A percentile compares a stretch with the other conserved stretches of the same genome.
Conservation (phyloP, 2,329 filamentous ascomycete species). For the Colletotrichum agaves region DNA sequence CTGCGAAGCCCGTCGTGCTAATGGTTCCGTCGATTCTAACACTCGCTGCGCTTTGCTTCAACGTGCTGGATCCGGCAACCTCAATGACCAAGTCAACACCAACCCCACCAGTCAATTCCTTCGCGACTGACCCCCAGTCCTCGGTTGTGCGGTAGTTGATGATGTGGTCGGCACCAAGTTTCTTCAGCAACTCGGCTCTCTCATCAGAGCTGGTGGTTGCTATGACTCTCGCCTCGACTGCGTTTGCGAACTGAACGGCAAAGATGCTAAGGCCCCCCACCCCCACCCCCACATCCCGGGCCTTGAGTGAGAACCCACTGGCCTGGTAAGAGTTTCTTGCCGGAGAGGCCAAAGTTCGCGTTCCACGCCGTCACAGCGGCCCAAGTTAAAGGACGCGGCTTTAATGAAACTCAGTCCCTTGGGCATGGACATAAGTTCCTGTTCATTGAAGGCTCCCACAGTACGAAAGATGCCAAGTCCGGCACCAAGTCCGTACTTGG, state of each 20-base stretch:
- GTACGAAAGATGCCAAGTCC: constrained; percentile 45
- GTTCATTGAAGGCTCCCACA: constrained; percentile 48
- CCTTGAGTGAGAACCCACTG: constrained; percentile 54
- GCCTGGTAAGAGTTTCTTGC: constrained; percentile 47
- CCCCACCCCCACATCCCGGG: too few relatives aligned
- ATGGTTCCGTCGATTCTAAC: constrained; percentile 55
- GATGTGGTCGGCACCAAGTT: constrained; percentile 54
- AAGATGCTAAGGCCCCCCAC: constrained; percentile 53
- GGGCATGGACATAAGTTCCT: constrained; percentile 71
- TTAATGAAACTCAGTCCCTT: constrained; percentile 64
- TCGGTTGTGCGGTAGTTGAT: constrained; percentile 55
- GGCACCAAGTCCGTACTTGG: constrained; percentile 50
- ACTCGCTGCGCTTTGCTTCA: constrained; percentile 52
- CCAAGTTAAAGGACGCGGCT: constrained; percentile 67
- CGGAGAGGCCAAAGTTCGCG: constrained; percentile 62
- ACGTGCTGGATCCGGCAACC: constrained; percentile 51
- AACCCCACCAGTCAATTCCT: constrained; percentile 46
- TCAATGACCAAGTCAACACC: constrained; percentile 58
- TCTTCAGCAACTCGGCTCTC: constrained; percentile 53
- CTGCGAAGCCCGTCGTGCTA: constrained; percentile 49
- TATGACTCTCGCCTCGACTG: constrained; percentile 53
- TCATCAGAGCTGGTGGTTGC: constrained; percentile 56
- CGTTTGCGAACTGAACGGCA: constrained; percentile 54
- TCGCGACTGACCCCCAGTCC: constrained; percentile 53
- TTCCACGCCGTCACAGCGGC: constrained; percentile 69